These are phyloP conservation scores for Entomortierella parvispora DNA, from an alignment of 192 early-diverging fungal genomes.

Conservation along the genomic window DNA sequence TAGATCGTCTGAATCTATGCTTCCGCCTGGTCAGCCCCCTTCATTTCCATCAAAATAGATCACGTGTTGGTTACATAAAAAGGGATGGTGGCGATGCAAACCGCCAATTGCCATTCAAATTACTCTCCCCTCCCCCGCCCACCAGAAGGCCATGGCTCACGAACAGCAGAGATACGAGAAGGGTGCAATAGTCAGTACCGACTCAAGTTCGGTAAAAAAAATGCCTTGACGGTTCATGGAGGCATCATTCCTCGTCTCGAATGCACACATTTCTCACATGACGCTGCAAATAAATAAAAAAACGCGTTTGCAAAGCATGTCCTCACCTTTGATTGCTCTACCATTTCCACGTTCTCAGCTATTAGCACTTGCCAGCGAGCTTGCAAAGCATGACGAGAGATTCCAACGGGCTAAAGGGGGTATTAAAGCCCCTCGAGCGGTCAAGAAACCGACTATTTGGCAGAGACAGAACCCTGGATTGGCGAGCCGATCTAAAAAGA, in stretches of 20 bases:
- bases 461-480: constrained; percentile 62
- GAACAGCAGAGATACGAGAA: constrained; percentile 18
- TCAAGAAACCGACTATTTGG: constrained; percentile 61
- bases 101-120: not conserved
- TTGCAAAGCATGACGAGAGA: constrained; percentile 43
- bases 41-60: too few relatives aligned
- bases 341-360: constrained; percentile 2
- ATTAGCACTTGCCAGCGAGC: constrained; percentile 28
- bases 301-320: not conserved
- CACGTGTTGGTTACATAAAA: too few relatives aligned
- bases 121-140: not conserved
- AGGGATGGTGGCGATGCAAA: too few relatives aligned
- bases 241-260: not conserved
- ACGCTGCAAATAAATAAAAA: not conserved
- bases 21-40: too few relatives aligned
- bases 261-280: not conserved
- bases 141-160: not conserved
- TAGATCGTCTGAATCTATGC: too few relatives aligned
- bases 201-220: constrained; percentile 28
- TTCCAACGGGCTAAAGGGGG: constrained; percentile 21
- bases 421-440: constrained; percentile 23
- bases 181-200: constrained; percentile 19
- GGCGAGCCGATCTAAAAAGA: constrained; percentile 41
- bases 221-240: not conserved
- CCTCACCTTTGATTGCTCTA: not conserved